These are phyloP conservation scores for Polyporus arcularius DNA, from an alignment of 768 basidiomycete genomes.

Conservation along the genomic window DNA sequence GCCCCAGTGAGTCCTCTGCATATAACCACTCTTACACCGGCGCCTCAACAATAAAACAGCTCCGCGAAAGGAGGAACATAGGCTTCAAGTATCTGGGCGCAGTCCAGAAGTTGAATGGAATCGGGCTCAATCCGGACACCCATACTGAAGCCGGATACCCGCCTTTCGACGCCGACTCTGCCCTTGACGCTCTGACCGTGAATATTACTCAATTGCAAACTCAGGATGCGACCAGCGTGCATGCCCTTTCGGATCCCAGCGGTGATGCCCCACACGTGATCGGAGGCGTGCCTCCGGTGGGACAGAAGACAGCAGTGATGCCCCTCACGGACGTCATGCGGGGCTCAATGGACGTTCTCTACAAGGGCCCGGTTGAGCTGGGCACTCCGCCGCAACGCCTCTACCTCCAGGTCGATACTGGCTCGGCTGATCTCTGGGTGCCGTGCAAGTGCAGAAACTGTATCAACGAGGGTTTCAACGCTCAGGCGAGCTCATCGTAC, in stretches of 20 bases:
- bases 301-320: conserved; percentile 24
- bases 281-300: conserved; percentile 14
- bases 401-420: conserved; percentile 66
- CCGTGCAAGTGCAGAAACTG: conserved; percentile 44
- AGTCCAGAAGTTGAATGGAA: conserved; percentile 29
- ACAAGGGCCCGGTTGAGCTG: conserved; percentile 49
- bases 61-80: conserved; percentile 28
- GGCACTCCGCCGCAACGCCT: conserved; percentile 58
- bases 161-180: conserved; percentile 22
- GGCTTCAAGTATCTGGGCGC: conserved; percentile 35
- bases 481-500: conserved; percentile 45
- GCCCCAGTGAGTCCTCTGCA: conserved; percentile 19
- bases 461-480: conserved; percentile 39
- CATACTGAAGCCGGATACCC: conserved; percentile 27
- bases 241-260: neutral
- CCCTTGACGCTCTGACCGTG: conserved; percentile 9
- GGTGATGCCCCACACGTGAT: too few relatives aligned
- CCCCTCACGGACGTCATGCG: conserved; percentile 43
- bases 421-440: conserved; percentile 68
- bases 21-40: neutral
- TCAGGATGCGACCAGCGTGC: neutral
- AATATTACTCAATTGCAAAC: neutral
- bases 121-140: conserved; percentile 33
- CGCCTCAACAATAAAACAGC: conserved; percentile 16
- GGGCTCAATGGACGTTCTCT: conserved; percentile 44